These are phyloP conservation scores for Phytophthora colocasiae DNA, from an alignment of 352 stramenopile species.

Conservation along the genomic window DNA sequence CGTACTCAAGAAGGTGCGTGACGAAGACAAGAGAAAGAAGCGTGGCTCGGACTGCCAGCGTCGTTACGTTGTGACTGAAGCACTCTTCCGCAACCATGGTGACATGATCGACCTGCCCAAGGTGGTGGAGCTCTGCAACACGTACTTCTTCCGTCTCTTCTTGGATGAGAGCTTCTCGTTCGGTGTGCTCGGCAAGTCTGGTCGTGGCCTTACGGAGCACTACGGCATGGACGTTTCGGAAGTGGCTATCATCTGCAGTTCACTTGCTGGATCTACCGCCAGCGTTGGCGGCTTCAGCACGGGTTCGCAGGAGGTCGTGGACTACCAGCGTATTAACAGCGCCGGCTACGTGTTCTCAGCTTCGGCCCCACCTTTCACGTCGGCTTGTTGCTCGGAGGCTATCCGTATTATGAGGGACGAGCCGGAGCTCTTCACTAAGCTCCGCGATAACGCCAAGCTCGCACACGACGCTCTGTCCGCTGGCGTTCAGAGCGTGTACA, in stretches of 20 bases:
- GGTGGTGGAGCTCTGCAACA: conserved; percentile 93
- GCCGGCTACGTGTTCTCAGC: conserved; percentile 99
- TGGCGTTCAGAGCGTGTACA: conserved; percentile 46
- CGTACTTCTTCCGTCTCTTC: conserved; percentile 89
- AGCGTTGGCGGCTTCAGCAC: conserved; percentile 97
- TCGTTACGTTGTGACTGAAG: conserved; percentile 98
- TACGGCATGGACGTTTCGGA: conserved; percentile 75
- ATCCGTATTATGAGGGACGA: conserved; percentile 88
- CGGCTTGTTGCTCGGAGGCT: conserved; percentile 85
- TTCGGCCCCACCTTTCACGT: conserved; percentile 97
- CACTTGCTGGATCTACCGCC: conserved; percentile 92
- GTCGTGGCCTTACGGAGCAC: conserved; percentile 87
- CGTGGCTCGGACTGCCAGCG: conserved; percentile 88
- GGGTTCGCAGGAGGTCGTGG: conserved; percentile 96
- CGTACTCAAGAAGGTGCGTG: conserved; percentile 88
- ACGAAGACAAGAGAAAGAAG: conserved; percentile 90
- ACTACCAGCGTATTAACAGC: conserved; percentile 98
- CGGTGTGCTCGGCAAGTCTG: conserved; percentile 94
- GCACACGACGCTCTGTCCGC: conserved; percentile 62
- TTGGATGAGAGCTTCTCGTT: conserved; percentile 94
- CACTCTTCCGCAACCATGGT: conserved; percentile 97
- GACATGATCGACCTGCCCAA: conserved; percentile 95
- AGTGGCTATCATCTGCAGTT: conserved; percentile 96
- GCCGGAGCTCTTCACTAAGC: conserved; percentile 70
- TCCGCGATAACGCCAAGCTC: conserved; percentile 70